Conservation (phyloP, 2,329 filamentous ascomycete genomes). For the Ophiostoma australiae region DNA sequence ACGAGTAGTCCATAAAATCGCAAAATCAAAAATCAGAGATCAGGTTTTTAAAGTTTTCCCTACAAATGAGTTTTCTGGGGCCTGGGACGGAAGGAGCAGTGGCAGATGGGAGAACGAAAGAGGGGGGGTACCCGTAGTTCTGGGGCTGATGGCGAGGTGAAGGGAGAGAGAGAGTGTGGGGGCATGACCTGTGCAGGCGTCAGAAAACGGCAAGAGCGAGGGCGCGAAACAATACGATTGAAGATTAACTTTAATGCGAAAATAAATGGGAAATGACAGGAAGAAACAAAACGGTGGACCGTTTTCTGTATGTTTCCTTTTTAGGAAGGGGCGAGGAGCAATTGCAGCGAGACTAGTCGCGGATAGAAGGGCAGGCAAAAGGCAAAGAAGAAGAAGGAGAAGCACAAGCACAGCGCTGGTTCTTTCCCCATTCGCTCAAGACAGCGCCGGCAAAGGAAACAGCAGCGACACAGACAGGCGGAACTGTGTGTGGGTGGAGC, state of each 20-base stretch:
- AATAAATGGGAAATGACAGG: background rate
- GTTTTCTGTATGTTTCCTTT: background rate
- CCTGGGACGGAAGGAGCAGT: slow-evolving; percentile 11
- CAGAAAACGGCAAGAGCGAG: background rate
- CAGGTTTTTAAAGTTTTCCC: slow-evolving; percentile 22
- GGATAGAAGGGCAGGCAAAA: background rate
- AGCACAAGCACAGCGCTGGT: background rate
- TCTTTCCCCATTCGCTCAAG: slow-evolving; percentile 10
- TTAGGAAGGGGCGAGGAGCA: slow-evolving; percentile 6
- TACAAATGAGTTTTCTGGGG: slow-evolving; percentile 20
- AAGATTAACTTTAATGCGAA: background rate
- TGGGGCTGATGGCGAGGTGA: background rate
- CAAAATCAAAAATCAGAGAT: slow-evolving; percentile 1
- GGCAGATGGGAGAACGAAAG: background rate
- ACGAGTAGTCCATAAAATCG: background rate
- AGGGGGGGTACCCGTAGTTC: background rate
- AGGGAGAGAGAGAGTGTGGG: background rate
- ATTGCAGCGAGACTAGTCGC: slow-evolving; percentile 10
- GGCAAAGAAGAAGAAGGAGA: background rate
- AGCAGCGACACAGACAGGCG: background rate
- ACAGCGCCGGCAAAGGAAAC: slow-evolving; percentile 8
- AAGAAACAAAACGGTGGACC: background rate
- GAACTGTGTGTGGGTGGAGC: background rate
- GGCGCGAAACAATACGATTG: background rate
- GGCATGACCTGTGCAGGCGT: slow-evolving; percentile 3